Conservation (phyloP, 345 rosid genomes). For the Nephelium lappaceum region DNA sequence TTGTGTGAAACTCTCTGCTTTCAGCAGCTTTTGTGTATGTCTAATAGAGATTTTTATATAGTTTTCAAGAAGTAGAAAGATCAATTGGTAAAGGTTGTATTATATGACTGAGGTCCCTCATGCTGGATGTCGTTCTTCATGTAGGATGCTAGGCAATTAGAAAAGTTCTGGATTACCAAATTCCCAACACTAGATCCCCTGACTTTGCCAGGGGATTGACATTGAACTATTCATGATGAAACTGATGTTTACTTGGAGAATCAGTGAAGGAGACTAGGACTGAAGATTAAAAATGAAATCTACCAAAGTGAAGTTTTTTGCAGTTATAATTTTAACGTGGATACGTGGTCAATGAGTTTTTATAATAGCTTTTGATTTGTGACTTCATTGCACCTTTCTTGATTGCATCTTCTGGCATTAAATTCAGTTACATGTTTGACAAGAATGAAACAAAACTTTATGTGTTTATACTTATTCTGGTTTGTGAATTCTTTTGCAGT, state of each 20-base stretch:
- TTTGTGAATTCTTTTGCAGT: slow-evolving; percentile 53
- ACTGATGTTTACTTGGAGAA: neutral
- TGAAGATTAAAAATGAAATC: neutral
- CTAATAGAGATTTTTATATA: neutral
- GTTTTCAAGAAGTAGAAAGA: neutral
- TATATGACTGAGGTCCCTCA: neutral
- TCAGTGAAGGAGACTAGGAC: neutral
- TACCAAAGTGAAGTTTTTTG: neutral
- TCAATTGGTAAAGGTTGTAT: neutral
- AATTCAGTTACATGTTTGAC: slow-evolving; percentile 3
- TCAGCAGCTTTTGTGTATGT: neutral
- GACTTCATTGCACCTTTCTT: neutral
- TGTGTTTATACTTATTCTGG: slow-evolving; percentile 19
- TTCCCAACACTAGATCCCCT: neutral
- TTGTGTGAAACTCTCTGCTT: neutral
- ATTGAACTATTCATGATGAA: neutral
- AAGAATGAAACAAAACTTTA: slow-evolving; percentile 14
- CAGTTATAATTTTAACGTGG: neutral
- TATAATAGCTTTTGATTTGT: neutral
- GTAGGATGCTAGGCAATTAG: neutral
- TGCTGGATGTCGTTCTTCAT: neutral
- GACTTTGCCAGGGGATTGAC: neutral
- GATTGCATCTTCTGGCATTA: neutral
- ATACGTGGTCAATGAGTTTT: neutral
- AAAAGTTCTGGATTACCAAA: neutral